Evolutionary conservation across 805 yeast genomes (phyloP).

Genomic region (Blastobotrys terrestris): DNA sequence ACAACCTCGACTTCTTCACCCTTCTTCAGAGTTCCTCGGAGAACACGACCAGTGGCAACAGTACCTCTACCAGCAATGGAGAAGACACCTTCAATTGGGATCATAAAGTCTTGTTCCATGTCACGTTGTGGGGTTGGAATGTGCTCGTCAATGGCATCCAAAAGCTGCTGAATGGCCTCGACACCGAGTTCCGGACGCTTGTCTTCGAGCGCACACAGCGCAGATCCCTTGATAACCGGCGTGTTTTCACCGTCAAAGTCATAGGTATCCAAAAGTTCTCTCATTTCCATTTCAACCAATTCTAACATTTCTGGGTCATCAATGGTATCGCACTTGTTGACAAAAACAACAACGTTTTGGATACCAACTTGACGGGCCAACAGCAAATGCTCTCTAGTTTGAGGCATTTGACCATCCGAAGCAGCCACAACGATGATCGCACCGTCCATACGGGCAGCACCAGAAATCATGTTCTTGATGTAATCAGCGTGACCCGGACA

Average conservation of each 20-base stretch:
- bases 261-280: constrained; percentile 83
- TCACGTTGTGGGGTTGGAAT: constrained; percentile 97
- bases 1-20: constrained; percentile 98
- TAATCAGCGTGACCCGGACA: constrained; percentile 99
- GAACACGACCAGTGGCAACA: constrained; percentile 98
- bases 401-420: constrained; percentile 99
- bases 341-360: constrained; percentile 93
- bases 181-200: constrained; percentile 86
- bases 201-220: constrained; percentile 90
- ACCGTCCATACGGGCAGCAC: constrained; percentile 99
- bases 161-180: constrained; percentile 72
- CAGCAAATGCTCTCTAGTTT: constrained; percentile 97
- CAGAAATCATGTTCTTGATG: constrained; percentile 98
- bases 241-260: constrained; percentile 98
- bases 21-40: constrained; percentile 94
- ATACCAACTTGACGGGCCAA: constrained; percentile 99
- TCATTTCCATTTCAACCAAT: constrained; percentile 99
- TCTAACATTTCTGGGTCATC: constrained; percentile 99
- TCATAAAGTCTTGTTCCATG: constrained; percentile 89
- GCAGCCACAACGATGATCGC: constrained; percentile 99
- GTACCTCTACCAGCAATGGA: constrained; percentile 99
- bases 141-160: constrained; percentile 87
- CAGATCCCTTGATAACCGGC: constrained; percentile 98
- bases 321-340: constrained; percentile 95
- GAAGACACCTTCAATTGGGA: constrained; percentile 97